Evolutionary conservation across 2,329 filamentous ascomycete species (phyloP), one percentile per base, ranked within the genome.

Genomic region (Tolypocladium ophioglossoides): DNA sequence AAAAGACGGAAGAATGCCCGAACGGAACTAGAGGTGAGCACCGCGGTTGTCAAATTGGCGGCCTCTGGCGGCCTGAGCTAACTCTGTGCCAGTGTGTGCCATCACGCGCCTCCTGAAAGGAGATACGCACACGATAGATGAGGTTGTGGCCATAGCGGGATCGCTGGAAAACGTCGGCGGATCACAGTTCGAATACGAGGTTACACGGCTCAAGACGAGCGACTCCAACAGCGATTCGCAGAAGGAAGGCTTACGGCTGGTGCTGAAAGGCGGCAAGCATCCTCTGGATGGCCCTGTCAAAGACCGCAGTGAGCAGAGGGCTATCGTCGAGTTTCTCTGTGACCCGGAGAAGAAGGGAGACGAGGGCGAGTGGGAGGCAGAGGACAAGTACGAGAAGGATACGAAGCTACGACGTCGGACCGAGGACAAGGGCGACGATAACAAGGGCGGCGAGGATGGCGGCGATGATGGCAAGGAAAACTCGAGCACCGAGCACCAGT

Each of bases 301-400:
- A 52, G 74, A 77, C 50, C 74, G 77, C 53, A 72, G 72, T 32
- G 74, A 81, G 56, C 87, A 95, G 68, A 84, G 83, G 64, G 89
- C 91, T 4, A 79, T 95, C 11, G 81, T 97, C 53, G 88, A 95
- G 63, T 91, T 97, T 62, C 68, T 91, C 22, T 99, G 94, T 71
- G 86, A 95, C 64, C 74, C 72, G 34, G 77, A 86, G 2, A 78
- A 80, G 60, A 84, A 84, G 10, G 91, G 91, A 1, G 78, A 86
- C 8, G 91, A 96, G 72, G 82, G 81, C 59, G 83, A 87, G 62
- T 81, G 78, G 67, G 74, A 78, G 47, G 68, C 75, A 3, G 73
- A 79, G 57, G 79, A 85, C 55, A 72, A 80, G 59, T 59, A 59
- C 54, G 61, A 61, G 41, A 60, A 59, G 53, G 50, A 55, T 27